Conservation (phyloP, 2,329 filamentous ascomycete species). For the Ophiostoma ulmi region DNA sequence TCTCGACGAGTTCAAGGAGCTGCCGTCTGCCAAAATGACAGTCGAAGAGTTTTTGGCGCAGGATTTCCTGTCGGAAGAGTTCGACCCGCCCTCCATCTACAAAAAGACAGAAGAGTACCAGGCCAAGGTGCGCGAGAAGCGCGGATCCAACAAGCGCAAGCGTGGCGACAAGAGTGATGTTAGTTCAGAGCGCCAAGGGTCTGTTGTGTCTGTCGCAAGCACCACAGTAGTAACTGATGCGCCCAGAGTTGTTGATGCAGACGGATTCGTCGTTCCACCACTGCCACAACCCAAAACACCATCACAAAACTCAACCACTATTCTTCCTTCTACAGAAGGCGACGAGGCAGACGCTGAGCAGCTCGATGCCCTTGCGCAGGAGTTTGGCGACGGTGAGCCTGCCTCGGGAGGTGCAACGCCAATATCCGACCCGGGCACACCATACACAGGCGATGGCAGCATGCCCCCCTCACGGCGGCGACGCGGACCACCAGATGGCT, state of each 20-base stretch:
- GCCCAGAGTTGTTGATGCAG: slow-evolving; percentile 45
- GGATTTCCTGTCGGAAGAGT: slow-evolving; percentile 42
- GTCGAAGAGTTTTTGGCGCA: slow-evolving; percentile 78
- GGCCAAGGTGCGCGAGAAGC: slow-evolving; percentile 47
- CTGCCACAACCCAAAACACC: slow-evolving; percentile 35
- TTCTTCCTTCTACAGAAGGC: not conserved
- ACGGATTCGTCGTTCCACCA: slow-evolving; percentile 63
- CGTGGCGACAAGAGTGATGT: slow-evolving; percentile 29
- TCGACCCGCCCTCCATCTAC: slow-evolving; percentile 81
- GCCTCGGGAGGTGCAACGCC: slow-evolving; percentile 15
- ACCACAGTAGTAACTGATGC: not conserved
- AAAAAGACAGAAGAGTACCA: slow-evolving; percentile 57
- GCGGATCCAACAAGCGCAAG: slow-evolving; percentile 43
- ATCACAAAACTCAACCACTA: not conserved
- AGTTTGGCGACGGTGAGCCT: slow-evolving; percentile 40
- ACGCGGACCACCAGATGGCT: slow-evolving; percentile 24
- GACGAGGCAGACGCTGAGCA: slow-evolving; percentile 28
- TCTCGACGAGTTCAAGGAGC: slow-evolving; percentile 84
- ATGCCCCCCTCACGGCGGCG: slow-evolving; percentile 9
- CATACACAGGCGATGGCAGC: slow-evolving; percentile 15
- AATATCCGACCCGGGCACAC: slow-evolving; percentile 16
- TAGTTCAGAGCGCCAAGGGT: slow-evolving; percentile 21
- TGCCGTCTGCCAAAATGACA: slow-evolving; percentile 76
- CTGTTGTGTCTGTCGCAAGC: slow-evolving; percentile 2
- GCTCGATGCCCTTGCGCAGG: slow-evolving; percentile 41